phyloP scores from a whole-genome alignment of 306 rosid species.

The Sindora glabra region DNA sequence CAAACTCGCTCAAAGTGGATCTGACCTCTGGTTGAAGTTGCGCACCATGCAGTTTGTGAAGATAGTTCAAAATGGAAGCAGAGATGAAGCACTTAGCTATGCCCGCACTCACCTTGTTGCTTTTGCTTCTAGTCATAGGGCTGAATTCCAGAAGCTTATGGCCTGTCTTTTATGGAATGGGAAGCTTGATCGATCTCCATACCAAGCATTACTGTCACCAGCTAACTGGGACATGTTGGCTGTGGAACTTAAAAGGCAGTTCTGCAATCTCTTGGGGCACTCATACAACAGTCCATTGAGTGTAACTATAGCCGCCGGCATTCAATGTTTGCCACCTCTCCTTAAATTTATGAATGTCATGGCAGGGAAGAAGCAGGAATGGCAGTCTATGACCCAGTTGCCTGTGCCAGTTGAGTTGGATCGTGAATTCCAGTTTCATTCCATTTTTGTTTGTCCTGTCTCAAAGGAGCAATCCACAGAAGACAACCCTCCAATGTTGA shows the following conservation, averaged over 20 bases:
- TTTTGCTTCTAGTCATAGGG: constrained; percentile 47
- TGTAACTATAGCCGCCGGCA: constrained; percentile 72
- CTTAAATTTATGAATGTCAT: constrained; percentile 75
- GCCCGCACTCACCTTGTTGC: constrained; percentile 58
- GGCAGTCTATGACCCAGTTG: constrained; percentile 77
- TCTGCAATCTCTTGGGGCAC: constrained; percentile 76
- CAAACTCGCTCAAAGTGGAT: constrained; percentile 58
- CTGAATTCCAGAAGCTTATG: constrained; percentile 73
- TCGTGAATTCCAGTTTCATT: constrained; percentile 79
- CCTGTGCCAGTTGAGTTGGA: constrained; percentile 81
- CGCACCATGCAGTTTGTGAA: constrained; percentile 65
- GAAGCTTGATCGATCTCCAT: constrained; percentile 76
- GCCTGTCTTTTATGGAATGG: constrained; percentile 70
- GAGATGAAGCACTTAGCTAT: constrained; percentile 60
- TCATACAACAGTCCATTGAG: constrained; percentile 78
- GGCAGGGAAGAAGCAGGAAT: constrained; percentile 87
- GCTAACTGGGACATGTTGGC: constrained; percentile 63
- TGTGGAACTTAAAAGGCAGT: constrained; percentile 73
- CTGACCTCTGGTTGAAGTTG: constrained; percentile 66
- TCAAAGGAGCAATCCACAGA: constrained; percentile 85
- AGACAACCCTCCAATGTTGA: constrained; percentile 86
- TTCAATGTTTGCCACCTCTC: constrained; percentile 66
- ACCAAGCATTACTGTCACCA: constrained; percentile 45
- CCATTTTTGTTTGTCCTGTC: constrained; percentile 91
- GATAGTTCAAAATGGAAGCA: constrained; percentile 52